Base-by-base conservation (phyloP, 164 flowering plant species). In the Liquidambar formosana region DNA sequence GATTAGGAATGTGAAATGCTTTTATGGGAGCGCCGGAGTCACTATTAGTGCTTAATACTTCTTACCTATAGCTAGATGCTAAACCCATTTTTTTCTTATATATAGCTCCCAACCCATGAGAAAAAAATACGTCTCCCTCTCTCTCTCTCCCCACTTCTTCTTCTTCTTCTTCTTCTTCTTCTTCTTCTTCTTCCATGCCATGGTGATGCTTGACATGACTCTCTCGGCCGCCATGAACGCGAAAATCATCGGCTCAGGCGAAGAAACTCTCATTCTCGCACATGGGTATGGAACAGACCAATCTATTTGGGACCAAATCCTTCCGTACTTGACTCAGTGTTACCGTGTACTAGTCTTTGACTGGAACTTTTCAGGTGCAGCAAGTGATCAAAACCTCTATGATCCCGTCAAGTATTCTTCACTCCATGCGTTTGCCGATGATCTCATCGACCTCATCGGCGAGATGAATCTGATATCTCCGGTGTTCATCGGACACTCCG, bases 241-340 rank as follows among this genome's bases (percentile, higher is more conserved):
- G 0, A 83, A 65, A 65, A 66, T 86, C 22, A 28, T 84, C 0
- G 98, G 98, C 19, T 79, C 82, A 0, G 88, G 91, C 8, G 69
- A 63, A 5, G 80, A 79, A 38, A 59, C 83, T 16, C n/a, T 93
- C 19, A 73, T 93, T 72, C 82, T 93, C 8, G 96, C 85, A 0
- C 95, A 93, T 78, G 97, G 97, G 3, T 93, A 21, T 57, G 98
- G 98, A 21, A 79, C 63, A 67, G 91, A 89, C 75, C 97, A 91
- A 67, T 83, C 97, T 16, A 25, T 87, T 15, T 93, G 98, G 98
- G 94, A 86, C 66, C 81, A 87, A 38, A 62, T 88, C 44, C 23
- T 83, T 14, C 86, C 90, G 0, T 14, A 1, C 64, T 66, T 90
- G 67, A 25, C 80, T 47, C 66, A 71, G 28, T 46, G 53, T n/a